These are phyloP conservation scores for Aspergillus ibericus DNA, from an alignment of 2,329 filamentous ascomycete genomes.

Conservation along the genomic window DNA sequence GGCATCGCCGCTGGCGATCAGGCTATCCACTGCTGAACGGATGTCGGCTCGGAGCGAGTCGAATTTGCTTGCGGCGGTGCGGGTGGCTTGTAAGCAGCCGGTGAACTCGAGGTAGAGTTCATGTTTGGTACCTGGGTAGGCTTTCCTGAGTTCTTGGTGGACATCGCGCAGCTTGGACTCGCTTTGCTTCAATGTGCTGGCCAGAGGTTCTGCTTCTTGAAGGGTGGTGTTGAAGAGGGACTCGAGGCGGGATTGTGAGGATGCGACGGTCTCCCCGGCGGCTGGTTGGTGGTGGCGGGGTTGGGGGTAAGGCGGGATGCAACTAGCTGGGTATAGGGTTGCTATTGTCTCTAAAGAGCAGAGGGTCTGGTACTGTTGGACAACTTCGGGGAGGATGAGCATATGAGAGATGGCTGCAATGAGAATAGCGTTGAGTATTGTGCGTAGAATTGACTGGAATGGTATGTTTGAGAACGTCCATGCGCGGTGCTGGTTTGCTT, in stretches of 20 bases:
- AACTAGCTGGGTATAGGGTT: conserved; percentile 31
- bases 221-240: conserved; percentile 31
- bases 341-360: conserved; percentile 27
- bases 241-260: conserved; percentile 27
- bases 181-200: conserved; percentile 30
- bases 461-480: background rate
- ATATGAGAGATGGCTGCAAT: conserved; percentile 34
- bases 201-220: conserved; percentile 27
- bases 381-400: conserved; percentile 36
- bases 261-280: conserved; percentile 12
- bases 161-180: conserved; percentile 31
- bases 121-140: conserved; percentile 31
- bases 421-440: conserved; percentile 28
- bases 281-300: conserved; percentile 10
- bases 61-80: conserved; percentile 34
- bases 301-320: conserved; percentile 17
- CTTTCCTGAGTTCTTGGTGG: conserved; percentile 27
- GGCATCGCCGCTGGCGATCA: conserved; percentile 25
- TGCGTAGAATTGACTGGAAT: conserved; percentile 15
- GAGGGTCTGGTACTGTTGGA: conserved; percentile 33
- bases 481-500: background rate
- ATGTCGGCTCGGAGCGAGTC: conserved; percentile 38
- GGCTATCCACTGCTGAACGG: conserved; percentile 36
- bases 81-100: conserved; percentile 33
- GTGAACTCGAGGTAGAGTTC: conserved; percentile 41